phyloP scores from a whole-genome alignment of 2,329 filamentous ascomycete species.

The Microdochium bolleyi region DNA sequence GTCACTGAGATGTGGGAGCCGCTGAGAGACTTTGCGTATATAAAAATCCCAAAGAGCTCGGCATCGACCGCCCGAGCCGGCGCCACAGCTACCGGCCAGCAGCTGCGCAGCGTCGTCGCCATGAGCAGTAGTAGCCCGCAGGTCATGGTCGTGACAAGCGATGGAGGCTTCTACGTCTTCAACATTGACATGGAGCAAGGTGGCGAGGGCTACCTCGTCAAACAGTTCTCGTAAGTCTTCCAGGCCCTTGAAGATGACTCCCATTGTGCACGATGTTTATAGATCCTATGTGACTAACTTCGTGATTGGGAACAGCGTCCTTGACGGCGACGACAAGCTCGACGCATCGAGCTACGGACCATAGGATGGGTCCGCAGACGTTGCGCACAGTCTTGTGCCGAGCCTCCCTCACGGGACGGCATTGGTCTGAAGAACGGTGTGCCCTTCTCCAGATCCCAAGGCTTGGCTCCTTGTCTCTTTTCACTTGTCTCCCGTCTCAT shows the following conservation, averaged over 20 bases:
- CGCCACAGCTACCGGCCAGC: slow-evolving; percentile 21
- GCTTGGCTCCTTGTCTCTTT: too few relatives aligned
- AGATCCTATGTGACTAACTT: too few relatives aligned
- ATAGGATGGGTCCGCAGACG: slow-evolving; percentile 9
- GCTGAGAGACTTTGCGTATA: slow-evolving; percentile 88
- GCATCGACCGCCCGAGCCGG: slow-evolving; percentile 19
- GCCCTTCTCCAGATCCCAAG: too few relatives aligned
- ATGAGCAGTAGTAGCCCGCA: slow-evolving; percentile 93
- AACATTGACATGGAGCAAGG: slow-evolving; percentile 92
- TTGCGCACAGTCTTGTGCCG: neutral
- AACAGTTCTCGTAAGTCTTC: slow-evolving; percentile 78
- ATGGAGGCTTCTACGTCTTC: slow-evolving; percentile 91
- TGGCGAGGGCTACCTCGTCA: slow-evolving; percentile 83
- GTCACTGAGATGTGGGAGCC: slow-evolving; percentile 99
- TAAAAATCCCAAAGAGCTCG: slow-evolving; percentile 69
- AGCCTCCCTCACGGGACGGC: neutral
- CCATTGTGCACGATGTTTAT: neutral
- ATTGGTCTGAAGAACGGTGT: neutral
- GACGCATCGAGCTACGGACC: slow-evolving; percentile 38
- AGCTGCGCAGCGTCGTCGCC: slow-evolving; percentile 85
- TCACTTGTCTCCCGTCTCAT: too few relatives aligned
- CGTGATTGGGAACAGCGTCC: too few relatives aligned
- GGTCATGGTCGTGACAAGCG: slow-evolving; percentile 96
- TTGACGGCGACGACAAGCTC: slow-evolving; percentile 47
- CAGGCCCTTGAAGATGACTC: neutral